A percentile compares a stretch with the other conserved stretches of the same genome.
phyloP scores from a whole-genome alignment of 2,329 filamentous ascomycete genomes.

The Stachybotrys echinatus region DNA sequence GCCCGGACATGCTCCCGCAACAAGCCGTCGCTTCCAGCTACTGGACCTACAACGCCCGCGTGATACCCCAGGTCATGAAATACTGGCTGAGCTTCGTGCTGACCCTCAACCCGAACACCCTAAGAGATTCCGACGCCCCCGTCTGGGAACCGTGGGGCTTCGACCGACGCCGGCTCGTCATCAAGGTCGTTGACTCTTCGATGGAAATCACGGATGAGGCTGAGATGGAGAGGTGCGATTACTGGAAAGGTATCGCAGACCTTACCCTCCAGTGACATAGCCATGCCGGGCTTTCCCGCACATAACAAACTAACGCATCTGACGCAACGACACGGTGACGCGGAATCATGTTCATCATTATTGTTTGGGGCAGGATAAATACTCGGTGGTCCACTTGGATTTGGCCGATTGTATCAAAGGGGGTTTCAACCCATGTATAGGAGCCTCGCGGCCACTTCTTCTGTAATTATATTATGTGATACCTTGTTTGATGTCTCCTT shows the following conservation, averaged over 20 bases:
- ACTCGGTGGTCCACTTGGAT: not conserved
- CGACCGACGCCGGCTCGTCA: constrained; percentile 24
- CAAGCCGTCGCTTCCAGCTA: constrained; percentile 26
- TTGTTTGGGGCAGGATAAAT: too few species aligned
- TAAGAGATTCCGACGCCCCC: constrained; percentile 26
- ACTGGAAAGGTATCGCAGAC: constrained; percentile 33
- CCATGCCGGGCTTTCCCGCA: not conserved
- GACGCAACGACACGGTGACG: too few species aligned
- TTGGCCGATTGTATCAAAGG: not conserved
- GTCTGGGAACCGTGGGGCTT: constrained; percentile 35
- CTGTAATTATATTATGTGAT: not conserved
- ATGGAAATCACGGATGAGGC: constrained; percentile 32
- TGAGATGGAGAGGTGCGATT: constrained; percentile 31
- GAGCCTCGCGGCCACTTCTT: not conserved
- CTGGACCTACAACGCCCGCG: constrained; percentile 34
- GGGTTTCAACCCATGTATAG: not conserved
- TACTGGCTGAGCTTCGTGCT: constrained; percentile 47
- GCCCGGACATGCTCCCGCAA: constrained; percentile 26
- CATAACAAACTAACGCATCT: not conserved
- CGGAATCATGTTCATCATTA: too few species aligned
- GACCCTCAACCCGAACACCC: constrained; percentile 36
- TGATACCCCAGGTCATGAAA: constrained; percentile 41
- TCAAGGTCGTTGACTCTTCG: constrained; percentile 30
- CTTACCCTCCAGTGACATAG: constrained; percentile 16
- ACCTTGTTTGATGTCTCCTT: not conserved